Base-by-base conservation (phyloP, 805 yeast genomes). In the Saccharomycopsis malanga region DNA sequence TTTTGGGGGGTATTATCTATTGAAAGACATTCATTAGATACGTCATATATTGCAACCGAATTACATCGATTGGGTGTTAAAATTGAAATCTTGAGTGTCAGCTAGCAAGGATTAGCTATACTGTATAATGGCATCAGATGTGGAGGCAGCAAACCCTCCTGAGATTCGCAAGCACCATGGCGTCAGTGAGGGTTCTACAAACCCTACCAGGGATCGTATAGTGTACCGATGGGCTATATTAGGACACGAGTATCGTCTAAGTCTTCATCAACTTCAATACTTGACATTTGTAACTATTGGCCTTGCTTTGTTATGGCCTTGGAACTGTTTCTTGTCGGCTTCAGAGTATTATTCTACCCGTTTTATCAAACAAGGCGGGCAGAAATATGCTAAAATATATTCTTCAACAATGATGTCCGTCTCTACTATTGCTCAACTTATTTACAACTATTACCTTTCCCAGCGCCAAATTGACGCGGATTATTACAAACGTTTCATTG, bases 291-390 rank as follows among this genome's bases (percentile, higher is more conserved):
- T 79, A 21, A 56, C 76, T 10, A 72, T 85, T 5, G 97, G 97
- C 0, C 71, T 87, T 12, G 83, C 95, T 1, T 69, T 83, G 18
- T 70, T 91, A 18, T 91, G 98, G 97, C 98, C 98, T 0, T 91
- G 98, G 96, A 93, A 91, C 68, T 80, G 93, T 56, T 82, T 89
- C 53, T 65, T 93, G 7, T 79, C 94, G 1, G 96, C 96, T 0
- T 76, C 95, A 0, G 83, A 83, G 6, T 88, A 87, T 63, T 87
- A 87, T 58, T 71, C 74, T 49, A 73, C 76, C 54, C 61, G 88
- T 55, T 77, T 91, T 53, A 64, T 63, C 17, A 67, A 61, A n/a
- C 34, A 36, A 34, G 64, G 67, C 34, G 63, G 73, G 2, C 74
- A 82, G 1, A 42, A 63, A 1, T 63, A 81, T 56, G 72, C 83